A percentile compares a stretch with the other conserved stretches of the same genome.
Evolutionary conservation across 129 eudicot species (phyloP).

Genomic region (Erigeron canadensis): DNA sequence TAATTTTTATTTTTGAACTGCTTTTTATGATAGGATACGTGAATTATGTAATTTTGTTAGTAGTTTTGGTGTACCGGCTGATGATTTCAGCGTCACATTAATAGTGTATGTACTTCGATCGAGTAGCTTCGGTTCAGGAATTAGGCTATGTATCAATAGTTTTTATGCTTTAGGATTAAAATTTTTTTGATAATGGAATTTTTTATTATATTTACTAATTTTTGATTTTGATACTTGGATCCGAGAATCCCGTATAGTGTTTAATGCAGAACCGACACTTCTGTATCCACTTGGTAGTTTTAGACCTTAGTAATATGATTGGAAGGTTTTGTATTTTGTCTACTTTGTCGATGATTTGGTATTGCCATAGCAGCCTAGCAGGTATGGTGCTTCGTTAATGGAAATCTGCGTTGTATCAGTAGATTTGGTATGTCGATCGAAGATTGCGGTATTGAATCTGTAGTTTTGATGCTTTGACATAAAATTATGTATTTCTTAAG

Average conservation of each 20-base stretch:
- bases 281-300: constrained; percentile 17
- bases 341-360: not conserved
- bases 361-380: not conserved
- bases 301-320: not conserved
- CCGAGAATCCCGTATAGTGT: not conserved
- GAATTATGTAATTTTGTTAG: no score
- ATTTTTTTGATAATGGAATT: no score
- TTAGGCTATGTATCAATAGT: no score
- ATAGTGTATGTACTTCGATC: no score
- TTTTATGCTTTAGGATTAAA: no score
- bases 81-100: no score
- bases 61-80: no score
- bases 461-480: constrained; percentile 13
- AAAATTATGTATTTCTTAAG: constrained; percentile 10
- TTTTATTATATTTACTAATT: no score
- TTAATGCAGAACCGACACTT: constrained; percentile 10
- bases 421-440: not conserved
- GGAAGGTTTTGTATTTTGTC: not conserved
- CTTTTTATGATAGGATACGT: not conserved
- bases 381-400: constrained; percentile 4
- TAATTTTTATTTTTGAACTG: no score
- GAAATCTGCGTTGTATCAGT: constrained; percentile 19
- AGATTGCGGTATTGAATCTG: constrained; percentile 1
- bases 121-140: no score
- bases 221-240: not conserved